Percentiles rank a stretch among this genome's conserved stretches.
Evolutionary conservation across 1,139 yeast species (phyloP).

Genomic region (Candida pseudoviswanathii): DNA sequence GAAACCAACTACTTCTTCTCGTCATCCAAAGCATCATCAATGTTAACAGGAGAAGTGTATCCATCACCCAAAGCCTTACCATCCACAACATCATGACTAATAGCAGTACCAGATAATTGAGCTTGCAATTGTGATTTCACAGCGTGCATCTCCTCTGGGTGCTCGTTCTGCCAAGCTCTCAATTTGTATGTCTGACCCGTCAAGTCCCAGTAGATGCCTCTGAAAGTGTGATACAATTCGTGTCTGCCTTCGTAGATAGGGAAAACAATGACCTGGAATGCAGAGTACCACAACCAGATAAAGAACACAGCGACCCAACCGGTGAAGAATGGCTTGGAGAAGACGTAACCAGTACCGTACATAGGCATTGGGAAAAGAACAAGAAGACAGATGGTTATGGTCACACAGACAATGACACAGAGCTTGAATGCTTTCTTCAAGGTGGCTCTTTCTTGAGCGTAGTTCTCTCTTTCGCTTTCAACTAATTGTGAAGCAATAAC

Average conservation of each 20-base stretch:
- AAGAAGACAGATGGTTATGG: constrained; percentile 60
- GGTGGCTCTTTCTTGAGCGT: constrained; percentile 45
- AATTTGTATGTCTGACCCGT: constrained; percentile 74
- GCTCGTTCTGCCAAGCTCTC: constrained; percentile 67
- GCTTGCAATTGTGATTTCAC: constrained; percentile 60
- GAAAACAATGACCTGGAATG: constrained; percentile 56
- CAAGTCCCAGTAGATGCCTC: constrained; percentile 84
- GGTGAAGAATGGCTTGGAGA: constrained; percentile 71
- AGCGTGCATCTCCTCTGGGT: constrained; percentile 72
- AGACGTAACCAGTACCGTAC: constrained; percentile 75
- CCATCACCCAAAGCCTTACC: constrained; percentile 30
- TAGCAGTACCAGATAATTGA: constrained; percentile 29
- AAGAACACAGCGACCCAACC: constrained; percentile 82
- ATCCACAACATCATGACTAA: constrained; percentile 28
- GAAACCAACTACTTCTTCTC: constrained; percentile 21
- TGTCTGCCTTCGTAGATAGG: constrained; percentile 71
- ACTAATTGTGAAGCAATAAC: constrained; percentile 49
- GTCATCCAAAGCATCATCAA: constrained; percentile 28
- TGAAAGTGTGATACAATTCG: constrained; percentile 59
- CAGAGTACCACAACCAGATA: constrained; percentile 67
- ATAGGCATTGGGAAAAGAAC: constrained; percentile 88
- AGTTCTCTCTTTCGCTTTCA: constrained; percentile 30
- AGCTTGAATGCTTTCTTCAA: constrained; percentile 54
- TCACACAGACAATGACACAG: constrained; percentile 57
- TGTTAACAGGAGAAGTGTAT: constrained; percentile 23